Evolutionary conservation across 2,329 filamentous ascomycete genomes (phyloP).

Genomic region (Venturia asperata): DNA sequence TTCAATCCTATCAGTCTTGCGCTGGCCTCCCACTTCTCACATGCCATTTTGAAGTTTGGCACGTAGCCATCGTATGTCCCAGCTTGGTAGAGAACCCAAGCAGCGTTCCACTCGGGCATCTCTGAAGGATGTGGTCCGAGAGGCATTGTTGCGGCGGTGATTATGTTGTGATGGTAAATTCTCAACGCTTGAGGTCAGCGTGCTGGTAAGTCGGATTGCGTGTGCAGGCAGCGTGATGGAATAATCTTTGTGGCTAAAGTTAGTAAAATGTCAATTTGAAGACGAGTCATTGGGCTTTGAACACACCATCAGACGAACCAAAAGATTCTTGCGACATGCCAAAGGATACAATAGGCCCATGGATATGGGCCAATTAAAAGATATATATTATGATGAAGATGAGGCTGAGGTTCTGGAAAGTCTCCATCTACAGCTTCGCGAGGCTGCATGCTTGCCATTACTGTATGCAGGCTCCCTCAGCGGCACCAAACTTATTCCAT

Average conservation of each 20-base stretch:
- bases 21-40: not conserved
- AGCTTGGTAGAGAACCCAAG: not conserved
- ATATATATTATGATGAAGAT: not conserved
- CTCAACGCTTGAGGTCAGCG: not conserved
- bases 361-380: not conserved
- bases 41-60: not conserved
- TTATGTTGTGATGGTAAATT: not conserved
- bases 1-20: not conserved
- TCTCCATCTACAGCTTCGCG: not conserved
- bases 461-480: not conserved
- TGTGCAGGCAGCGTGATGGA: not conserved
- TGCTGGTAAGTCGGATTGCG: not conserved
- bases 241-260: not conserved
- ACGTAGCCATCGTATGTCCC: not conserved
- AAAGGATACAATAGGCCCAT: not conserved
- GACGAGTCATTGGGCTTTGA: not conserved
- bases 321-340: not conserved
- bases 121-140: conserved; percentile 5
- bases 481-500: not conserved
- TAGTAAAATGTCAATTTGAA: not conserved
- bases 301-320: not conserved
- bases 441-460: not conserved
- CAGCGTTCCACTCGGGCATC: conserved; percentile 2
- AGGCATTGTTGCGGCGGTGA: not conserved
- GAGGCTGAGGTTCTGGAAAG: not conserved